phyloP scores from a whole-genome alignment of 2,329 filamentous ascomycete species.

The Fusarium mundagurra region DNA sequence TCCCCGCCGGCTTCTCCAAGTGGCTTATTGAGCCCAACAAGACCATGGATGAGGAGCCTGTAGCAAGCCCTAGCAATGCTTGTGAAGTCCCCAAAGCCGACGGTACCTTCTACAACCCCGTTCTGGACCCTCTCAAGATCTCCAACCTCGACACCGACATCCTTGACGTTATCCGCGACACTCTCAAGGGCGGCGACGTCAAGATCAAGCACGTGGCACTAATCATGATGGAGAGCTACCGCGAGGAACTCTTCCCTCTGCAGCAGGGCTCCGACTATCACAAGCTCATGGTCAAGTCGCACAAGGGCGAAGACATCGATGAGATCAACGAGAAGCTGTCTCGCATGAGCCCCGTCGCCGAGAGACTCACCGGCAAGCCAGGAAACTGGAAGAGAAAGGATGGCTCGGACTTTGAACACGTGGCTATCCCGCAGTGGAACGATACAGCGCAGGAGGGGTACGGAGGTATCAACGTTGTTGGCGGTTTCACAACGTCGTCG shows the following conservation, averaged over 20 bases:
- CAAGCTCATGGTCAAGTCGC: conserved; percentile 47
- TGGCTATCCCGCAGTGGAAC: conserved; percentile 43
- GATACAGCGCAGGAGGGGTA: conserved; percentile 33
- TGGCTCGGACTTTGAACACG: conserved; percentile 40
- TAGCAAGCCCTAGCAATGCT: neutral
- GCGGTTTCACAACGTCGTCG: conserved; percentile 53
- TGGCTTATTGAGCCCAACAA: conserved; percentile 34
- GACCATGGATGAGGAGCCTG: neutral
- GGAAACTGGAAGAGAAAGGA: conserved; percentile 37
- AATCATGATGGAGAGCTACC: conserved; percentile 57
- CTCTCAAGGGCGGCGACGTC: conserved; percentile 41
- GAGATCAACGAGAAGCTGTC: conserved; percentile 42
- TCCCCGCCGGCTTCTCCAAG: conserved; percentile 44
- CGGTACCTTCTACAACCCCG: conserved; percentile 51
- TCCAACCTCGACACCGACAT: conserved; percentile 51
- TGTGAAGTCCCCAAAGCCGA: neutral
- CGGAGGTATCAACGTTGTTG: conserved; percentile 55
- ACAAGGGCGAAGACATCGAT: conserved; percentile 37
- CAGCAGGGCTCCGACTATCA: conserved; percentile 53
- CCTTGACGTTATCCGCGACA: conserved; percentile 40
- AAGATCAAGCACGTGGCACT: conserved; percentile 58
- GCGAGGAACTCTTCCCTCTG: conserved; percentile 57
- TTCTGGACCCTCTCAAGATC: conserved; percentile 53
- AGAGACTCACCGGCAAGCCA: conserved; percentile 33
- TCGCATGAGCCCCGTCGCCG: conserved; percentile 29